phyloP scores from a whole-genome alignment of 202 grass and related monocot genomes.

The Cymbopogon flexuosus region DNA sequence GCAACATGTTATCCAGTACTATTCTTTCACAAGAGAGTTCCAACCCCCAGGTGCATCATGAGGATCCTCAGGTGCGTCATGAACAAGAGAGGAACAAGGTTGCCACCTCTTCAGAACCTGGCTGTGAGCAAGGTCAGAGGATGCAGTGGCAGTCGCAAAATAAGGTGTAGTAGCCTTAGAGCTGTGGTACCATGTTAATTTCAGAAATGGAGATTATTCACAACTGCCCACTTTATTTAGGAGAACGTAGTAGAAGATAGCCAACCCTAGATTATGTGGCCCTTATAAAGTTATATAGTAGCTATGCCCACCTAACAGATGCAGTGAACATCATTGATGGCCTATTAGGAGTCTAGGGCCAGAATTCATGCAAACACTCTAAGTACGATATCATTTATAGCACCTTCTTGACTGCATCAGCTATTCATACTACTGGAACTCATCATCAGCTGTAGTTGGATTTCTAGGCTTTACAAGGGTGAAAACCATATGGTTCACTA shows the following conservation, averaged over 20 bases:
- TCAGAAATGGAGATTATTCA: background rate
- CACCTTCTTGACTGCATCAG: conserved; percentile 14
- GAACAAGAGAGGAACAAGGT: background rate
- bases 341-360: conserved; percentile 8
- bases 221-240: background rate
- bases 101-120: conserved; percentile 1
- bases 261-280: background rate
- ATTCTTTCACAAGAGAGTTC: background rate
- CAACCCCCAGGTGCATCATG: conserved; percentile 12
- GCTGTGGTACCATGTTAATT: background rate
- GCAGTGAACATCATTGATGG: background rate
- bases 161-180: background rate
- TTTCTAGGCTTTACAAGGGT: conserved; percentile 5
- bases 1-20: conserved; percentile 22
- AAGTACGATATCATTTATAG: background rate
- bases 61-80: conserved; percentile 22
- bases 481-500: background rate
- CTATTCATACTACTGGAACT: background rate
- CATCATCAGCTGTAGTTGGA: background rate
- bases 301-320: background rate
- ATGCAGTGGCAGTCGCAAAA: background rate
- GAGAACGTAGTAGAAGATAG: background rate
- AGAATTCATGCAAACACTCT: background rate
- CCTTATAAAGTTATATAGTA: background rate
- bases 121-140: background rate